A percentile compares a stretch with the other conserved stretches of the same genome.
Evolutionary conservation across 2,329 filamentous ascomycete species (phyloP).

Genomic region (Diaporthe sp.): DNA sequence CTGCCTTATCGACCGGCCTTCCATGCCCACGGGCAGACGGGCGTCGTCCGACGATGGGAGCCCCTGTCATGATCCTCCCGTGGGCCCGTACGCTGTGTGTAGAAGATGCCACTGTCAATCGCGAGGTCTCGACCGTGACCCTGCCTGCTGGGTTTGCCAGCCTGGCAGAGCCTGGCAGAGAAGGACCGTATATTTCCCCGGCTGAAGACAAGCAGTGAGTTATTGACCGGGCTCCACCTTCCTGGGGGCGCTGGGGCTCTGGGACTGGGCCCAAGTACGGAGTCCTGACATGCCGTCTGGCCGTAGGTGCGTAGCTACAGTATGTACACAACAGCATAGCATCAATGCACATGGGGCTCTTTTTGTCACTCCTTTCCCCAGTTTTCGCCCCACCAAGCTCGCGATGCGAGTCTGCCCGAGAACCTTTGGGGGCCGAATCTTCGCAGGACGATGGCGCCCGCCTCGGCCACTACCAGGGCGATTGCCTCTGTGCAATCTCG

Average conservation of each 20-base stretch:
- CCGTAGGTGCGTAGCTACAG: neutral
- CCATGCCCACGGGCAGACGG: constrained; percentile 26
- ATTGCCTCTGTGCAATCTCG: constrained; percentile 19
- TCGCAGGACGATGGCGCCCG: neutral
- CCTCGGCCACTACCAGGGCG: constrained; percentile 6
- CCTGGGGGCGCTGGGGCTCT: constrained; percentile 5
- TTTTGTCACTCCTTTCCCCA: constrained; percentile 26
- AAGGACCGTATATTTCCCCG: constrained; percentile 32
- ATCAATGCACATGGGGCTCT: constrained; percentile 29
- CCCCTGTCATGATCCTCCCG: constrained; percentile 26
- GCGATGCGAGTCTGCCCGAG: constrained; percentile 34
- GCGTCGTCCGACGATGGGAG: constrained; percentile 27
- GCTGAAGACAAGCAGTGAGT: constrained; percentile 17
- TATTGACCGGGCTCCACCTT: constrained; percentile 30
- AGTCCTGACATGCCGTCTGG: constrained; percentile 9
- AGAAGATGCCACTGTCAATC: neutral
- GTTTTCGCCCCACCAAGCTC: constrained; percentile 33
- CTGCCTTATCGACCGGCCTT: constrained; percentile 22
- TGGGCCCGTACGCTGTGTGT: constrained; percentile 1
- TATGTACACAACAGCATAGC: constrained; percentile 5
- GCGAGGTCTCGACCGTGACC: constrained; percentile 23
- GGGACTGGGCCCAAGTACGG: constrained; percentile 12
- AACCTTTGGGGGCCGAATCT: constrained; percentile 28
- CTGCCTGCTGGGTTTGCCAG: constrained; percentile 15
- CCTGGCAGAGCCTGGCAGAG: constrained; percentile 25